Percentiles rank a stretch among this genome's conserved stretches.
phyloP scores from a whole-genome alignment of 129 eudicot genomes.

The Ambrosia artemisiifolia region DNA sequence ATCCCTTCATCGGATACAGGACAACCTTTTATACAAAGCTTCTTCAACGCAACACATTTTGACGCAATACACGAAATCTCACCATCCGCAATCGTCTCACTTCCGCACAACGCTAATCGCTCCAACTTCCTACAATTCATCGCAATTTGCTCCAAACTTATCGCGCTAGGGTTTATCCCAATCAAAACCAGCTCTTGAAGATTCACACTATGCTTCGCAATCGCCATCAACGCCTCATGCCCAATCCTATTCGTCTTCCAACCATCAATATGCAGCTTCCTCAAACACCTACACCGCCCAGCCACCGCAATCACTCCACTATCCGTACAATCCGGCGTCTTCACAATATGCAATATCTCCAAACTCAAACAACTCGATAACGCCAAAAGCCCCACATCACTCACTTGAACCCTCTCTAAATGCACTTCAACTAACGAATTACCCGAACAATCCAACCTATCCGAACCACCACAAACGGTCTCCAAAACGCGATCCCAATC shows the following conservation, averaged over 20 bases:
- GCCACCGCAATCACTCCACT: slow-evolving; percentile 29
- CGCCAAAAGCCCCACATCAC: slow-evolving; percentile 31
- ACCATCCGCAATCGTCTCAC: slow-evolving; percentile 41
- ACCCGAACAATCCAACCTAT: not conserved
- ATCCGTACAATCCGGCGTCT: slow-evolving; percentile 40
- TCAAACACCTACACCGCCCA: slow-evolving; percentile 24
- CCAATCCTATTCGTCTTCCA: slow-evolving; percentile 43
- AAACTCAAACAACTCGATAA: slow-evolving; percentile 29
- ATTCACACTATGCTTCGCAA: slow-evolving; percentile 32
- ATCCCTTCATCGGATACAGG: slow-evolving; percentile 47
- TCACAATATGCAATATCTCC: slow-evolving; percentile 38
- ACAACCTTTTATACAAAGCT: slow-evolving; percentile 44
- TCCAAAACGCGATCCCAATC: slow-evolving; percentile 60
- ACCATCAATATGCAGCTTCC: slow-evolving; percentile 46
- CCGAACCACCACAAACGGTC: slow-evolving; percentile 5
- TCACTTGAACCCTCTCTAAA: slow-evolving; percentile 38
- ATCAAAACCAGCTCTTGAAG: slow-evolving; percentile 41
- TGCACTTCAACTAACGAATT: slow-evolving; percentile 31
- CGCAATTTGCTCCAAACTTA: slow-evolving; percentile 42
- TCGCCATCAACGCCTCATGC: slow-evolving; percentile 33
- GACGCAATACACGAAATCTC: slow-evolving; percentile 47
- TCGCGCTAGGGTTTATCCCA: slow-evolving; percentile 32
- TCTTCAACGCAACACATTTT: slow-evolving; percentile 44
- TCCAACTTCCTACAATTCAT: slow-evolving; percentile 36
- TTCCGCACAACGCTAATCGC: slow-evolving; percentile 41